Base-by-base conservation (phyloP, 2,329 filamentous ascomycete genomes). In the Neurospora sp. region DNA sequence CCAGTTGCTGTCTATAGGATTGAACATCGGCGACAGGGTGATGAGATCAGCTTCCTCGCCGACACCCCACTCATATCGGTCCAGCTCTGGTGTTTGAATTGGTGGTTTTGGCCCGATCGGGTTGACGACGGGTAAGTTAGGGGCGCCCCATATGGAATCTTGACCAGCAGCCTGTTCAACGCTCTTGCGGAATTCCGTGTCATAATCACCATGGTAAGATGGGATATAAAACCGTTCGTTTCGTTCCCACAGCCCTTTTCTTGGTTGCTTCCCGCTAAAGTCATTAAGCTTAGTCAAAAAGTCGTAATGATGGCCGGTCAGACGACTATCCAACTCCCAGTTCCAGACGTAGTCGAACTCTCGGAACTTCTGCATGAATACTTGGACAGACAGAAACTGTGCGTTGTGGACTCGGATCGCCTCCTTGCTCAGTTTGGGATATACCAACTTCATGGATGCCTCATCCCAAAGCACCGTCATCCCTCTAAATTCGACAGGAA, bases 301-400 rank as follows among this genome's bases (percentile, higher is more conserved):
- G 74, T 95, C 90, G 79, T 95, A 94, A 80, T 93, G 89, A 73
- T 96, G 91, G 8, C 92, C 92, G 0, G 89, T 92, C 76, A 91
- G 91, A 66, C 92, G 86, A 39, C 90, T 89, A 76, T 96, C 92
- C 80, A 93, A 91, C 77, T 96, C 92, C 92, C 91, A 94, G 78
- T 95, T 94, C 91, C 92, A 96, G 74, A 93, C 85, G 75, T 87
- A 93, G 74, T 94, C 91, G 73, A 92, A 96, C 75, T 95, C 88
- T 0, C 91, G 91, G 75, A 93, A 89, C 67, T 91, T 89, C 75
- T 91, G 85, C 70, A 87, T 87, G 77, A 94, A 93, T 79, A 89
- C 90, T 77, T 93, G 91, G 2, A 93, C 84, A 6, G 90, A 89
- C 74, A 92, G 84, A 83, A 89, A 92, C 75, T 92, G 89, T 38